Percentiles rank a stretch among this genome's conserved stretches.
Conservation (phyloP, 2,329 filamentous ascomycete species). For the Trichoderma asperellum region DNA sequence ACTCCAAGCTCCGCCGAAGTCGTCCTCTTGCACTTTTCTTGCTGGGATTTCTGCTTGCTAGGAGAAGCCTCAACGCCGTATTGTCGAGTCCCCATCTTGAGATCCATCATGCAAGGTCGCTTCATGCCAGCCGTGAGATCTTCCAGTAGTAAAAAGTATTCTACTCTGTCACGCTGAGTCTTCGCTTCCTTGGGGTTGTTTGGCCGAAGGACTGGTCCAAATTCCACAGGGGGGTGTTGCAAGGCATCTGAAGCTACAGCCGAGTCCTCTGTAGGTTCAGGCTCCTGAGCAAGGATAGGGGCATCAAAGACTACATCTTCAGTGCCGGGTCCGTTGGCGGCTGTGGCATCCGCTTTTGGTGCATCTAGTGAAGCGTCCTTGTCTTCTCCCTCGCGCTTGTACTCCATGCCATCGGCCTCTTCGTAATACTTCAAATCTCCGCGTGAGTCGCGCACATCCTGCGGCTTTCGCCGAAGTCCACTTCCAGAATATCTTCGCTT, state of each 20-base stretch:
- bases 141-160: constrained; percentile 91
- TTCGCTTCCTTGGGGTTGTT: constrained; percentile 79
- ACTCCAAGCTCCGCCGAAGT: constrained; percentile 92
- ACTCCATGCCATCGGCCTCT: constrained; percentile 82
- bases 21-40: constrained; percentile 88
- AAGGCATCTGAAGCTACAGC: constrained; percentile 41
- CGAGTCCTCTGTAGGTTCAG: constrained; percentile 44
- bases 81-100: constrained; percentile 98
- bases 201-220: constrained; percentile 58
- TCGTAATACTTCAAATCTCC: constrained; percentile 90
- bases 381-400: constrained; percentile 58
- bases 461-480: constrained; percentile 73
- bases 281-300: constrained; percentile 22
- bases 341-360: background rate
- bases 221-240: constrained; percentile 44
- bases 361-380: background rate
- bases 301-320: background rate
- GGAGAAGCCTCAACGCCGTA: constrained; percentile 90
- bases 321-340: constrained; percentile 1
- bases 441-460: constrained; percentile 69
- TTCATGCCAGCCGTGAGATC: constrained; percentile 97
- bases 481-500: constrained; percentile 85
- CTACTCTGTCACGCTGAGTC: constrained; percentile 68
- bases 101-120: constrained; percentile 90
- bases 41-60: constrained; percentile 92